A percentile compares a stretch with the other conserved stretches of the same genome.
Conservation (phyloP, 2,329 filamentous ascomycete species). For the Akanthomyces uredinophilus region DNA sequence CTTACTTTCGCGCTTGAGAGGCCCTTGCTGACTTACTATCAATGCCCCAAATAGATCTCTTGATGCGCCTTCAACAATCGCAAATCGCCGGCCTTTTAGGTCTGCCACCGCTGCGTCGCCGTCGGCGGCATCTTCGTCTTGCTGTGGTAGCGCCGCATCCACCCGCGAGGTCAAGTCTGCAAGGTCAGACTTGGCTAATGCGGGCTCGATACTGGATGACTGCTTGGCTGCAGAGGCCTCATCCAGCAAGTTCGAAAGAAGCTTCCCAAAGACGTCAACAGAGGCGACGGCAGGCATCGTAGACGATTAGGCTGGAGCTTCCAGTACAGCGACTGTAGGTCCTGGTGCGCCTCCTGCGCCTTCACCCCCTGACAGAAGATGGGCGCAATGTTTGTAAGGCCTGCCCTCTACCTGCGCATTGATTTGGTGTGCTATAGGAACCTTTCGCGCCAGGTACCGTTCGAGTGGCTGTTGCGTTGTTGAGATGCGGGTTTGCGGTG, state of each 20-base stretch:
- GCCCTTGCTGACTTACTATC: slow-evolving; percentile 52
- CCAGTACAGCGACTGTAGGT: neutral
- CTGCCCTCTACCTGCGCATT: slow-evolving; percentile 1
- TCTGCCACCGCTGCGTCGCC: slow-evolving; percentile 36
- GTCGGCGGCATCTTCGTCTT: slow-evolving; percentile 25
- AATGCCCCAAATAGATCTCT: slow-evolving; percentile 74
- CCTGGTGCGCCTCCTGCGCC: neutral
- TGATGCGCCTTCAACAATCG: slow-evolving; percentile 77
- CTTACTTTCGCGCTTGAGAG: slow-evolving; percentile 17
- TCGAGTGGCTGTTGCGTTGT: neutral
- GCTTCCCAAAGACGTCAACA: slow-evolving; percentile 46
- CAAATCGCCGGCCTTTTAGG: slow-evolving; percentile 49
- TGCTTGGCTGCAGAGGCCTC: slow-evolving; percentile 57
- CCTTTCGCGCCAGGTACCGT: neutral
- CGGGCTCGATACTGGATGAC: slow-evolving; percentile 62
- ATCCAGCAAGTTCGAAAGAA: slow-evolving; percentile 53
- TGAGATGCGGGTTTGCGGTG: neutral
- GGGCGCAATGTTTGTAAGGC: neutral
- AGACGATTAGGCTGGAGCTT: neutral
- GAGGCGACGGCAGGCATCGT: slow-evolving; percentile 49
- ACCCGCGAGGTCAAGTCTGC: slow-evolving; percentile 43
- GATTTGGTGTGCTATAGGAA: too few relatives aligned
- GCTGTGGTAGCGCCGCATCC: slow-evolving; percentile 27
- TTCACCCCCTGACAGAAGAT: neutral
- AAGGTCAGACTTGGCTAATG: slow-evolving; percentile 66